phyloP scores from a whole-genome alignment of 2,329 filamentous ascomycete genomes.

The Ophiostoma ips region DNA sequence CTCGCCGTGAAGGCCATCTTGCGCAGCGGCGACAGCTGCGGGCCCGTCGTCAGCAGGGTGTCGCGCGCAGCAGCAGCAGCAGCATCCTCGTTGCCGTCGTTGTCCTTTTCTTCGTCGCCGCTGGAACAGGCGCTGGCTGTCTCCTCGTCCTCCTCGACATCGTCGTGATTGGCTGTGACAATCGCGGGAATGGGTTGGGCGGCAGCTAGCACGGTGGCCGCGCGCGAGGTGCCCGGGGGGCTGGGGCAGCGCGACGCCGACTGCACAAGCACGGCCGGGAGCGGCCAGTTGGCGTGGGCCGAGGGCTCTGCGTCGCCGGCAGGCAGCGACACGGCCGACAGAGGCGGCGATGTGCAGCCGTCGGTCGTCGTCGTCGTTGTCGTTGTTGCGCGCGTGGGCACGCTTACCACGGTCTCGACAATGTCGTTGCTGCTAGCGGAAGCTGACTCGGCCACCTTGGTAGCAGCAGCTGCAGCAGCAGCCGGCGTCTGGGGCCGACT shows the following conservation, averaged over 20 bases:
- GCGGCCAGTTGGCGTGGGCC: conserved; percentile 12
- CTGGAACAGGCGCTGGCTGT: too few species aligned
- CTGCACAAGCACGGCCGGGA: conserved; percentile 1
- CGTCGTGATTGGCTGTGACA: not conserved
- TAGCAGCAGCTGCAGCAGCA: too few species aligned
- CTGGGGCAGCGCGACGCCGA: not conserved
- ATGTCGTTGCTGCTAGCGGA: too few species aligned
- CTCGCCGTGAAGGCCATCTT: conserved; percentile 13
- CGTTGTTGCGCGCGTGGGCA: too few species aligned
- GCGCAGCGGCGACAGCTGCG: conserved; percentile 3
- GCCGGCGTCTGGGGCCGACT: too few species aligned
- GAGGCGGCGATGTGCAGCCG: not conserved
- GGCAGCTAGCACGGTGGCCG: not conserved
- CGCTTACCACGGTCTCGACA: too few species aligned
- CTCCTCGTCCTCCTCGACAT: too few species aligned
- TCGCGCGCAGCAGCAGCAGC: too few species aligned
- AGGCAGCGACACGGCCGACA: conserved; percentile 1
- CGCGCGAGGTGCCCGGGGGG: not conserved
- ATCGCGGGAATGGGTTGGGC: not conserved
- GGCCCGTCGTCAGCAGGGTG: not conserved
- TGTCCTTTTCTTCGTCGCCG: not conserved
- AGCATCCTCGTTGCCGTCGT: too few species aligned
- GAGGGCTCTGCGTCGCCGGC: conserved; percentile 6
- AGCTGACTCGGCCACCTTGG: too few species aligned
- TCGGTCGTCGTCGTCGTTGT: too few species aligned